Base-by-base conservation (phyloP, 2,329 filamentous ascomycete species). In the Chaetothyriales sp. region DNA sequence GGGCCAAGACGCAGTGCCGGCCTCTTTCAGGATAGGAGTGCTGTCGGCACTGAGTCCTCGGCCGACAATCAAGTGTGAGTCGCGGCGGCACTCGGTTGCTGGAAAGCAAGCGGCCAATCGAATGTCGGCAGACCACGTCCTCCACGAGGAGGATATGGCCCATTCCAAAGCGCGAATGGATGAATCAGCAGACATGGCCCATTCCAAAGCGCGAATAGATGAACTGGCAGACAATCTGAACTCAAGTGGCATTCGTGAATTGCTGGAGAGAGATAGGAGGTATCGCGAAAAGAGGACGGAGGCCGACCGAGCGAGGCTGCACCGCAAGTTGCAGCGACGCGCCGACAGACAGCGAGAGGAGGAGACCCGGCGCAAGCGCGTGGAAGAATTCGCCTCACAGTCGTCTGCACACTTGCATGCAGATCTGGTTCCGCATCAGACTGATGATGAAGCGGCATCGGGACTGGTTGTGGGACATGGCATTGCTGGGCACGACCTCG, bases 241-340 rank as follows among this genome's bases (percentile, higher is more conserved):
- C 67, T 85, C 92, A 2, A 80, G 84, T 49, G 89, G 88, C 60
- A 67, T 98, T 43, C 79, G 90, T 53, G 86, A 94, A 64, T 74
- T 97, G 28, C 84, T 98, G 78, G 92, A 98, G 61, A 76, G 92
- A 54, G 92, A 98, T 63, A 77, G 83, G 58, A 80, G 89, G 61
- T 78, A 92, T 52, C 81, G 78, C 58, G 86, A 95, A 59, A 81
- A 81, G 64, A 89, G 86, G 68, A 78, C 77, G 50, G 76, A 79
- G 56, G 82, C 81, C 49, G 85, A 89, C 61, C 80, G 79, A 59
- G 81, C 84, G 62, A 76, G 67, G 55, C 71, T 77, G 40, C 72
- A 78, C 55, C 71, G 73, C 51, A 71, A 65, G 56, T 59, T 71
- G 45, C 65, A 70, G 54, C 64, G 65, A 52, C 64, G 65, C 54